Base-by-base conservation (phyloP, 2,329 filamentous ascomycete genomes). In the Colletotrichum theobromicola region DNA sequence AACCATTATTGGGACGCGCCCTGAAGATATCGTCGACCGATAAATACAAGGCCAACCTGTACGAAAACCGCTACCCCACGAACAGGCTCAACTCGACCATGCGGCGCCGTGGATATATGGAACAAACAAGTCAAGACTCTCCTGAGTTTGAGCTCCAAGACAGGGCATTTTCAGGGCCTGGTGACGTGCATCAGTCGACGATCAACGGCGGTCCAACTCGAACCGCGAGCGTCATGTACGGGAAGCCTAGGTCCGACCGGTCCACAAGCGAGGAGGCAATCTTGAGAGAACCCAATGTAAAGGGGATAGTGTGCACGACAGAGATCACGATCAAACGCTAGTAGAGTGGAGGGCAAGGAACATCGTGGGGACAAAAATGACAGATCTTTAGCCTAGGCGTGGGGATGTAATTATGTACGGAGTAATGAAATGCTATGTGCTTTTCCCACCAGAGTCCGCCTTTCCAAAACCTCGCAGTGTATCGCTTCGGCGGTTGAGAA, bases 341-440 rank as follows among this genome's bases (percentile, higher is more conserved):
- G 9, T 42, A 10, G 8, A 42, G 16, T 0, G 10, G 18, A 42
- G 0, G 10, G 37, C 18, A 42, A 3, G 37, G n/a, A 0, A 6
- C 18, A 0, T 42, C 7, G 4, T 7, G 16, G 0, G 18, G 35
- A n/a, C 35, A 42, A 42, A 4, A 42, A 10, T 2, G 35, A 18
- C 10, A 4, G 4, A 5, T 9, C 35, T 9, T n/a, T 1, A 42
- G 5, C 37, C 18, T 9, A 42, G 37, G n/a, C 1, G 18, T 5
- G 37, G 37, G 10, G 8, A n/a, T n/a, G 37, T 18, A n/a, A n/a
- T 42, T 42, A 42, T 42, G 18, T 42, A n/a, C 18, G 37, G 9
- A 42, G 18, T 5, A 42, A 10, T 18, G 16, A 42, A 42, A 42
- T n/a, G 37, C 18, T n/a, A 42, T 42, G 37, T 42, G 37, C 37